Percentiles rank a stretch among this genome's conserved stretches.
These are phyloP conservation scores for Breviolum minutum DNA, from an alignment of 73 alveolate genomes.

Conservation along the genomic window DNA sequence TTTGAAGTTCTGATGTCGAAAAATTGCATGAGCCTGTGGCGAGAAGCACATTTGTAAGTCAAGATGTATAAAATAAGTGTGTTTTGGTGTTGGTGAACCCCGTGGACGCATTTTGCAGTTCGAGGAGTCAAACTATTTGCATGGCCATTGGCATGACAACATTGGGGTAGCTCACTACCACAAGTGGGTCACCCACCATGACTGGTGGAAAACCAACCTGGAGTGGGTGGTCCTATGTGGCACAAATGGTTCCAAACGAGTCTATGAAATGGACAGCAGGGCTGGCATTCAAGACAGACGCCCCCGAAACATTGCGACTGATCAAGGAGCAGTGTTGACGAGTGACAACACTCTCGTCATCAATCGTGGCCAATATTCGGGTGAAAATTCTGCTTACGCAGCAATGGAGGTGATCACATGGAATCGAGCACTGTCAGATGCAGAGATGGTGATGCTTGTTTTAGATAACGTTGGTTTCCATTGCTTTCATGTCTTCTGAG, in stretches of 20 bases:
- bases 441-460: constrained; percentile 22
- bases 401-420: constrained; percentile 63
- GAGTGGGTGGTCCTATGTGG: too few relatives aligned
- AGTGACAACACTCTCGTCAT: neutral
- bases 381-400: neutral
- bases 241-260: neutral
- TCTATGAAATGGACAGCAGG: neutral
- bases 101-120: neutral
- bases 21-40: too few relatives aligned
- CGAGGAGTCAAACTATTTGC: neutral
- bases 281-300: neutral
- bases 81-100: neutral
- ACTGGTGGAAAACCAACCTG: too few relatives aligned
- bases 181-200: too few relatives aligned
- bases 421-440: constrained; percentile 13
- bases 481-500: too few relatives aligned
- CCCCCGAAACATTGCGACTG: neutral
- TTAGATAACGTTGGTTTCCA: too few relatives aligned
- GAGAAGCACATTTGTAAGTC: too few relatives aligned
- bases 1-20: too few relatives aligned
- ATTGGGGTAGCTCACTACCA: too few relatives aligned
- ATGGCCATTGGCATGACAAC: neutral
- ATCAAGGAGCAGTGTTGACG: neutral
- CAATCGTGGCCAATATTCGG: neutral
- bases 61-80: too few relatives aligned